Evolutionary conservation across 1,284 basidiomycete genomes (phyloP).

Genomic region (Veloboletus limbatus): DNA sequence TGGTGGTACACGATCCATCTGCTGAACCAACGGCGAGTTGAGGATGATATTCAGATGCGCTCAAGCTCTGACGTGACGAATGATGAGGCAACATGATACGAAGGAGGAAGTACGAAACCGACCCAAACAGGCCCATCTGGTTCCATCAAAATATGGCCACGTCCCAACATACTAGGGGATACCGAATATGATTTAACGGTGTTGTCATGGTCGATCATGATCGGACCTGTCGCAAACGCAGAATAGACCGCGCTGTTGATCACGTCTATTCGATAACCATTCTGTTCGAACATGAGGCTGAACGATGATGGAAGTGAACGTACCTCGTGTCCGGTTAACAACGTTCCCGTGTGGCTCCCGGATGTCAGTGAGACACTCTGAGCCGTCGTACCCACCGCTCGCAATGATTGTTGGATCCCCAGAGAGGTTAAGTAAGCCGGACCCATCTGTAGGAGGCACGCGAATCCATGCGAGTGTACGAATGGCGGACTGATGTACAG

Average conservation of each 20-base stretch:
- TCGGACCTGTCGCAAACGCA: slow-evolving; percentile 58
- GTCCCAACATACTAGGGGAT: slow-evolving; percentile 68
- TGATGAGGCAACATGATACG: not conserved
- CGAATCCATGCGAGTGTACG: slow-evolving; percentile 71
- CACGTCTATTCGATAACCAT: slow-evolving; percentile 48
- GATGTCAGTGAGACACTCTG: slow-evolving; percentile 70
- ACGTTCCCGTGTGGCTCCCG: slow-evolving; percentile 60
- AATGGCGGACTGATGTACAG: slow-evolving; percentile 76
- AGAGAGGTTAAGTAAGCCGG: slow-evolving; percentile 44
- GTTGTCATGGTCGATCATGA: slow-evolving; percentile 78
- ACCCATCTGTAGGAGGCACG: slow-evolving; percentile 52
- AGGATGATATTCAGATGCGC: slow-evolving; percentile 81
- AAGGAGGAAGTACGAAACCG: not conserved
- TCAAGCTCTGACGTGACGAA: slow-evolving; percentile 57
- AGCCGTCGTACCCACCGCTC: slow-evolving; percentile 77
- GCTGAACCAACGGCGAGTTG: slow-evolving; percentile 78
- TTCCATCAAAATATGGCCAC: slow-evolving; percentile 69
- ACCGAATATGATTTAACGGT: slow-evolving; percentile 70
- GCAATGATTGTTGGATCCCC: slow-evolving; percentile 69
- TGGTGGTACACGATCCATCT: slow-evolving; percentile 77
- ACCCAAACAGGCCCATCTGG: slow-evolving; percentile 82
- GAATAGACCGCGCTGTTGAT: slow-evolving; percentile 66
- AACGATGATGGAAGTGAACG: slow-evolving; percentile 8
- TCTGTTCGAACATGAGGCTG: not conserved
- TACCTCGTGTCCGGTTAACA: slow-evolving; percentile 75